A percentile compares a stretch with the other conserved stretches of the same genome.
These are phyloP conservation scores for Microsporum canis DNA, from an alignment of 2,329 filamentous ascomycete species.

Conservation along the genomic window DNA sequence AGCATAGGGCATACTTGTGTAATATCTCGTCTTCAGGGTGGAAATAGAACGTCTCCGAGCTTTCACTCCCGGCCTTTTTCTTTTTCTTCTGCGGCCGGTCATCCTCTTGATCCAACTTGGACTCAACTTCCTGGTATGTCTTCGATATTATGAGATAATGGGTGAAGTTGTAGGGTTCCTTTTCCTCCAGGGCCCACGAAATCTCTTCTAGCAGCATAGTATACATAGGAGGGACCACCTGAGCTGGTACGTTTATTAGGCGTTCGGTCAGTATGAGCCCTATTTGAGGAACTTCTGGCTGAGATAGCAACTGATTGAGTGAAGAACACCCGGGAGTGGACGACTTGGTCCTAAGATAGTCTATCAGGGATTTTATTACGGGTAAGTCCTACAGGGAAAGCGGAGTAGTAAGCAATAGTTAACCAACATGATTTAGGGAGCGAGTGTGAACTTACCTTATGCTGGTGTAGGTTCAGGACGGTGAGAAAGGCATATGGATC, in stretches of 20 bases:
- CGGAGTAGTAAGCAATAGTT: neutral
- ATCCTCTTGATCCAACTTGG: constrained; percentile 59
- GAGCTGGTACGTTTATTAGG: constrained; percentile 90
- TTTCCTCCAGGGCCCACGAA: constrained; percentile 72
- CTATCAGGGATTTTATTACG: constrained; percentile 56
- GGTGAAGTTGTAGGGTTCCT: constrained; percentile 83
- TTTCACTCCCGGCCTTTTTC: constrained; percentile 40
- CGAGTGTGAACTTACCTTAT: constrained; percentile 40
- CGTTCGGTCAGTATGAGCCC: constrained; percentile 85
- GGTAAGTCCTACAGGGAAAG: constrained; percentile 48
- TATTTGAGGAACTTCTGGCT: constrained; percentile 48
- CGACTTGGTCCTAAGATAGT: constrained; percentile 55
- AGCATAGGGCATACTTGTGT: constrained; percentile 60
- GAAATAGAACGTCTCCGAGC: constrained; percentile 68
- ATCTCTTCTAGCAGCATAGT: constrained; percentile 89
- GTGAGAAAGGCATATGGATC: constrained; percentile 91
- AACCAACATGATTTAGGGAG: neutral
- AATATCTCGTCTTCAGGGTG: constrained; percentile 91
- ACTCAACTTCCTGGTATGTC: constrained; percentile 81
- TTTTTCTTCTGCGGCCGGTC: constrained; percentile 55
- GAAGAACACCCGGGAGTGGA: constrained; percentile 45
- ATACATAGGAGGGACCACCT: constrained; percentile 89
- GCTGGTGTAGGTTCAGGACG: constrained; percentile 68
- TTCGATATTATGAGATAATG: constrained; percentile 89
- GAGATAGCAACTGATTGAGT: constrained; percentile 48